These are phyloP conservation scores for Helianthus tuberosus DNA, from an alignment of 129 eudicot species.

Conservation along the genomic window DNA sequence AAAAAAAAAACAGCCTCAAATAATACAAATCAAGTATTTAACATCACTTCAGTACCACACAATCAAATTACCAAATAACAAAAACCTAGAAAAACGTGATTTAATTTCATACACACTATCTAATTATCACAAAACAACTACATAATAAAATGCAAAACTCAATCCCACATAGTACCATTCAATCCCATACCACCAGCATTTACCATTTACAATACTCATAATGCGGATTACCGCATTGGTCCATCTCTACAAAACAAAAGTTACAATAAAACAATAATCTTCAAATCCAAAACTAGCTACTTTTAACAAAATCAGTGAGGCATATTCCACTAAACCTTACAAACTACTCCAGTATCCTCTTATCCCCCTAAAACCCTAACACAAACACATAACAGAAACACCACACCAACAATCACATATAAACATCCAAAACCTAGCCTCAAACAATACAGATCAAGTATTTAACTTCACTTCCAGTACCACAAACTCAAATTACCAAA, in stretches of 20 bases:
- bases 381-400: slow-evolving; percentile 18
- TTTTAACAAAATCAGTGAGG: neutral
- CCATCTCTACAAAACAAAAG: neutral
- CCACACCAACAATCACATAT: neutral
- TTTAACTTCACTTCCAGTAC: neutral
- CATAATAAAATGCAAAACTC: slow-evolving; percentile 19
- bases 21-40: slow-evolving; percentile 4
- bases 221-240: neutral
- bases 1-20: slow-evolving; percentile 10
- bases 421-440: slow-evolving; percentile 18
- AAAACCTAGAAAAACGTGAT: slow-evolving; percentile 21
- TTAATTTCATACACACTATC: slow-evolving; percentile 10
- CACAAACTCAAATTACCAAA: neutral
- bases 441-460: slow-evolving; percentile 2
- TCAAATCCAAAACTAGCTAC: slow-evolving; percentile 3
- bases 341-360: neutral
- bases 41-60: neutral
- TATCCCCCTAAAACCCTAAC: slow-evolving; percentile 18
- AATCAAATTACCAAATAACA: neutral
- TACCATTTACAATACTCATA: neutral
- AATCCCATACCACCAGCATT: neutral
- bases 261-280: neutral
- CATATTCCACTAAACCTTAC: neutral
- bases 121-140: neutral
- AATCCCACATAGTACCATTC: neutral